Evolutionary conservation across 2,329 filamentous ascomycete genomes (phyloP), one percentile per base, ranked within the genome.

Genomic region (Macrophomina phaseolina): DNA sequence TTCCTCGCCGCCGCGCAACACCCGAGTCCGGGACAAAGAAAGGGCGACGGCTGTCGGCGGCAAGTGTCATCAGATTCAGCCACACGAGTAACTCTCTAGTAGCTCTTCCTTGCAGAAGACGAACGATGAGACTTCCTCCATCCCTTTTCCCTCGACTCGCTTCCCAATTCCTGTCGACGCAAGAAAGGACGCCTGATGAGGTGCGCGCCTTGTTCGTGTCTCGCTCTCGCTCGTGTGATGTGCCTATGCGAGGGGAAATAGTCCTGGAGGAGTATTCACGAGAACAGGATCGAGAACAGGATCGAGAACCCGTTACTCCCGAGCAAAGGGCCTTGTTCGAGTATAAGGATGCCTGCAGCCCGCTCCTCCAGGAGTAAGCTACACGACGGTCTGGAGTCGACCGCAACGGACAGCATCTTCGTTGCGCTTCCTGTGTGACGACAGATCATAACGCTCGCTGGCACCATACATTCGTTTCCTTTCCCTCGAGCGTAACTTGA

Each of bases 51-150:
- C 23, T 23, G 52, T 45, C 42, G 42, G 12, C 18, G 7, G 38
- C 14, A 45, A 48, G 38, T 23, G 23, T 48, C 56, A 61, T 34
- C 23, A 38, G 40, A n/a, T 38, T 55, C 32, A 55, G 52, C 34
- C 52, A 55, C 32, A 55, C 16, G 30, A 36, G 28, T 18, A 38
- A 36, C 30, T 4, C 16, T 16, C 9, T 7, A 28, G 23, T 62
- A 23, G 23, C 4, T 38, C 11, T 38, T 38, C 58, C 58, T 62
- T 62, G 58, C 58, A 62, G 58, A 18, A 49, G 32, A 36, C n/a
- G 23, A 45, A 62, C 40, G 23, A 45, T 18, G 23, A 23, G 23
- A 23, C 23, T 11, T 40, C 55, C 23, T 38, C 45, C 32, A 8
- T 49, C 18, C 42, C 58, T 49, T 38, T 34, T 14, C n/a, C 18